Evolutionary conservation across 768 basidiomycete species (phyloP).

Genomic region (Lentinula sp.): DNA sequence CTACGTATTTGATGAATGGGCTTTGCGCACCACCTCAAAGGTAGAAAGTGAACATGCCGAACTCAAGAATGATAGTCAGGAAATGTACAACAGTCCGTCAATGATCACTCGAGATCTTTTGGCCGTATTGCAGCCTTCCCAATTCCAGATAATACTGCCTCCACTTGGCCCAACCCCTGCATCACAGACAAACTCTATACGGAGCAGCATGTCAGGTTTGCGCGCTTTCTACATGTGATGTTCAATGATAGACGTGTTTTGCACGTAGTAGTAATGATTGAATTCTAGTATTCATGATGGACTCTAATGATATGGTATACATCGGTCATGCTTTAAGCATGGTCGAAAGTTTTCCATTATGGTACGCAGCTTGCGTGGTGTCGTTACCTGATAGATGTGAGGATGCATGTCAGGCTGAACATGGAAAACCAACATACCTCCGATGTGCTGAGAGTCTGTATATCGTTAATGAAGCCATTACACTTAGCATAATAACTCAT

Average conservation of each 20-base stretch:
- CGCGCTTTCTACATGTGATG: background rate
- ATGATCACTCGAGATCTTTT: background rate
- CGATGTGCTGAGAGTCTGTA: conserved; percentile 30
- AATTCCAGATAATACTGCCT: background rate
- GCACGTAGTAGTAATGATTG: background rate
- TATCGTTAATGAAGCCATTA: background rate
- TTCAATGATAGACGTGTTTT: background rate
- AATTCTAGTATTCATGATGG: background rate
- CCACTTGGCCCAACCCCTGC: background rate
- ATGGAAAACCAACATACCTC: conserved; percentile 14
- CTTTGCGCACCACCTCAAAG: background rate
- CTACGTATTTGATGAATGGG: background rate
- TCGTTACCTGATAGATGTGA: conserved; percentile 1
- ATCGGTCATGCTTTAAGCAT: background rate
- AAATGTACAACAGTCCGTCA: background rate
- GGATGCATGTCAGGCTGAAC: background rate
- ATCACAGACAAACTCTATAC: background rate
- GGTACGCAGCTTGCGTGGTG: conserved; percentile 6
- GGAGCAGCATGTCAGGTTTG: background rate
- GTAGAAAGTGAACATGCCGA: background rate
- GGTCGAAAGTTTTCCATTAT: conserved; percentile 1
- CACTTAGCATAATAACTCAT: background rate
- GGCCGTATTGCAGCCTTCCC: background rate
- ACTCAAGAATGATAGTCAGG: background rate
- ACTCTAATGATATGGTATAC: background rate